Evolutionary conservation across 805 yeast genomes (phyloP).

Genomic region (Yarrowia sp.): DNA sequence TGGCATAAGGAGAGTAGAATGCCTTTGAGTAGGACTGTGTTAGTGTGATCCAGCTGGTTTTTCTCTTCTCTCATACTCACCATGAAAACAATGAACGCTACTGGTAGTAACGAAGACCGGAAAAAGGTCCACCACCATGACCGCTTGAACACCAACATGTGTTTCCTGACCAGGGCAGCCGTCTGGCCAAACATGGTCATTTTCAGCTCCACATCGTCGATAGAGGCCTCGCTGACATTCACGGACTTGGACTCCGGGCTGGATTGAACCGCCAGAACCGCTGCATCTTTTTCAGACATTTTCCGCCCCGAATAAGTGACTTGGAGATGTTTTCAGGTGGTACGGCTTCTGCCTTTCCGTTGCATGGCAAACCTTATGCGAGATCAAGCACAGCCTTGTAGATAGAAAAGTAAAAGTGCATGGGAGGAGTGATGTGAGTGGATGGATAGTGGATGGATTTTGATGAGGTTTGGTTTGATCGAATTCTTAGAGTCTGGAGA

Average conservation of each 20-base stretch:
- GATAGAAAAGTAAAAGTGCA: neutral
- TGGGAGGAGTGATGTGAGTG: neutral
- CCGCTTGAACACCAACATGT: constrained; percentile 29
- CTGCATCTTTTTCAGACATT: constrained; percentile 9
- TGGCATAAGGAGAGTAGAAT: constrained; percentile 38
- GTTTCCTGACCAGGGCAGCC: constrained; percentile 4
- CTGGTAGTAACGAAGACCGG: constrained; percentile 38
- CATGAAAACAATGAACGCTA: constrained; percentile 39
- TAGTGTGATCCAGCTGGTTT: neutral
- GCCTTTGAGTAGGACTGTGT: constrained; percentile 38
- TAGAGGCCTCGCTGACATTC: neutral
- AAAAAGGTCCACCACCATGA: constrained; percentile 39
- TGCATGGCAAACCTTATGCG: neutral
- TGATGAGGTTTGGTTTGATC: too few relatives aligned
- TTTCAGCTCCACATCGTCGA: neutral
- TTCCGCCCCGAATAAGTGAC: neutral
- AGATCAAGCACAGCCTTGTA: constrained; percentile 6
- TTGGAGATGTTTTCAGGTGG: neutral
- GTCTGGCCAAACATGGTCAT: constrained; percentile 1
- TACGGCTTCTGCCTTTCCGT: neutral
- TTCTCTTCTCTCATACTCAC: constrained; percentile 33
- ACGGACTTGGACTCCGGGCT: constrained; percentile 1
- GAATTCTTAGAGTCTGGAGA: too few relatives aligned
- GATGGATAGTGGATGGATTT: too few relatives aligned
- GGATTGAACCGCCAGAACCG: neutral